Conservation (phyloP, 345 rosid species). For the Angophora floribunda region DNA sequence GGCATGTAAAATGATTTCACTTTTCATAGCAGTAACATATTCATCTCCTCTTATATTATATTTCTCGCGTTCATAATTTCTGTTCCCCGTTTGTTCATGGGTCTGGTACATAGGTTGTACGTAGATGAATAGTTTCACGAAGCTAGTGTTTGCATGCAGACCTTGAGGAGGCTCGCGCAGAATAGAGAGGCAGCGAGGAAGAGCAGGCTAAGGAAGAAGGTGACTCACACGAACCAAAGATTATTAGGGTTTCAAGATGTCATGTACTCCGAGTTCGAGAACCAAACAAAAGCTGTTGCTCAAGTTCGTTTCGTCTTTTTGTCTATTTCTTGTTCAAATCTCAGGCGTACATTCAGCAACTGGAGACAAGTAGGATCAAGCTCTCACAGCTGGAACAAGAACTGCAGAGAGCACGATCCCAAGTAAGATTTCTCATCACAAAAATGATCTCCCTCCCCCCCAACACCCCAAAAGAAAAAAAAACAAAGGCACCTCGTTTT, state of each 20-base stretch:
- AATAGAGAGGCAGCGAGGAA: slow-evolving; percentile 56
- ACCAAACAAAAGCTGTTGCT: neutral
- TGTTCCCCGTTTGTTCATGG: neutral
- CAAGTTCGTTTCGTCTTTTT: neutral
- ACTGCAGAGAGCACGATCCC: slow-evolving; percentile 81
- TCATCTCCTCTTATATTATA: neutral
- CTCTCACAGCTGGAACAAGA: slow-evolving; percentile 93
- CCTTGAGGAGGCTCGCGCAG: slow-evolving; percentile 45
- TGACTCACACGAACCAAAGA: neutral
- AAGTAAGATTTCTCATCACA: slow-evolving; percentile 23
- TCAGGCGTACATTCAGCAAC: slow-evolving; percentile 96
- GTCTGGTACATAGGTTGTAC: neutral
- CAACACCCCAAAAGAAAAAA: no score
- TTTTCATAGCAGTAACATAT: neutral
- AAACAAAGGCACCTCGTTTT: neutral
- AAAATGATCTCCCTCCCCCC: neutral
- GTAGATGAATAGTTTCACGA: neutral
- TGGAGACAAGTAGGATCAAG: slow-evolving; percentile 89
- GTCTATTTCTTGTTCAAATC: neutral
- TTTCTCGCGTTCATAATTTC: neutral
- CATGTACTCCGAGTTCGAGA: neutral
- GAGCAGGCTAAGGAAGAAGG: slow-evolving; percentile 48
- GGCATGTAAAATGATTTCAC: slow-evolving; percentile 1
- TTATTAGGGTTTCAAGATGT: neutral
- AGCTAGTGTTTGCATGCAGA: slow-evolving; percentile 3